Evolutionary conservation across 331 rosid species (phyloP).

Genomic region (Rosa hybrid): DNA sequence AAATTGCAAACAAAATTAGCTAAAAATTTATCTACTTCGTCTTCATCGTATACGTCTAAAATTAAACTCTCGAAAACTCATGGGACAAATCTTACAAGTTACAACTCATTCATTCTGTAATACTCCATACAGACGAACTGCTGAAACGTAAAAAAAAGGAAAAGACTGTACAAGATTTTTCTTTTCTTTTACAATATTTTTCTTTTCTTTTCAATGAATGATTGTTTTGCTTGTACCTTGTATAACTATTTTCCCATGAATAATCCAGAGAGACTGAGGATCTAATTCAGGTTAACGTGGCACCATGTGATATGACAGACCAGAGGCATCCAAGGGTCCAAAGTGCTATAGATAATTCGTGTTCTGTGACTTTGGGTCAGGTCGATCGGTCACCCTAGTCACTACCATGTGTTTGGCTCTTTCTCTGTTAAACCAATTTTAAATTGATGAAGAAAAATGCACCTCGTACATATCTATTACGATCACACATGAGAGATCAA

Average conservation of each 20-base stretch:
- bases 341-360: neutral
- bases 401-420: neutral
- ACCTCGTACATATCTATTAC: neutral
- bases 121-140: no score
- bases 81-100: no score
- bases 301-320: slow-evolving; percentile 2
- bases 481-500: neutral
- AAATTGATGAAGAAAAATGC: neutral
- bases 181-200: no score
- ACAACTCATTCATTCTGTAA: no score
- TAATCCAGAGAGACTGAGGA: neutral
- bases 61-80: no score
- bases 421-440: neutral
- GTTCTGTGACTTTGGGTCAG: neutral
- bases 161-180: no score
- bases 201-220: no score
- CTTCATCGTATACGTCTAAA: no score
- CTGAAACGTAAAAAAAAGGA: no score
- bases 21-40: no score
- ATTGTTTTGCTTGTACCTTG: no score
- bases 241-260: neutral
- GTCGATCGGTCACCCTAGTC: neutral
- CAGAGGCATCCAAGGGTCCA: slow-evolving; percentile 1
- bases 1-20: no score
- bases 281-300: neutral